phyloP scores from a whole-genome alignment of 139 green algal species.

The Diplosphaera chodatii region DNA sequence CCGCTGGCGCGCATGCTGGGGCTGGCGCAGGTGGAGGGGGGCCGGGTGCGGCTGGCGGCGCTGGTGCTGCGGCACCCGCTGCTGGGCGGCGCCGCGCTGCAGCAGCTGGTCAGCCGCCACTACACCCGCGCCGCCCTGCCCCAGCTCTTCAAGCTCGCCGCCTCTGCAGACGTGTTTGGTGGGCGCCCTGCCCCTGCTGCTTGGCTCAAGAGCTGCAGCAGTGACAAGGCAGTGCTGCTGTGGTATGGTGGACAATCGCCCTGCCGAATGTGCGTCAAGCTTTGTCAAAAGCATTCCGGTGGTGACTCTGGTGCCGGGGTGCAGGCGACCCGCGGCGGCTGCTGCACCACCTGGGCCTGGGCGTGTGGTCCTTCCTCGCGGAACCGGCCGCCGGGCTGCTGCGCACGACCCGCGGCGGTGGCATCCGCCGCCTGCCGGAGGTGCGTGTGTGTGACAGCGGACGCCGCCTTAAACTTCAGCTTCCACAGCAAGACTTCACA shows the following conservation, averaged over 20 bases:
- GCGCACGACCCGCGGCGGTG: conserved; percentile 21
- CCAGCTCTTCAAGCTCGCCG: conserved; percentile 54
- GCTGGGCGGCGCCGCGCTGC: conserved; percentile 45
- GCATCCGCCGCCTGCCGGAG: conserved; percentile 2
- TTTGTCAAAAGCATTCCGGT: neutral
- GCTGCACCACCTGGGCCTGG: conserved; percentile 44
- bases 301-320: neutral
- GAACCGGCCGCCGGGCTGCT: conserved; percentile 32
- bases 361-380: conserved; percentile 42
- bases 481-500: too few relatives aligned
- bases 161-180: conserved; percentile 36
- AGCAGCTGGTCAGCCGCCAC: conserved; percentile 50
- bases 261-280: neutral
- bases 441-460: too few relatives aligned
- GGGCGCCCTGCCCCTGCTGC: too few relatives aligned
- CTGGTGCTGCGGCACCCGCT: conserved; percentile 53
- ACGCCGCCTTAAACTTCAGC: too few relatives aligned
- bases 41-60: conserved; percentile 46
- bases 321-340: conserved; percentile 39
- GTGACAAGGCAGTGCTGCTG: too few relatives aligned
- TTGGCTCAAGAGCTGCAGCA: too few relatives aligned
- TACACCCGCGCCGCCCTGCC: conserved; percentile 53
- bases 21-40: conserved; percentile 70
- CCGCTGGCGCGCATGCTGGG: conserved; percentile 45
- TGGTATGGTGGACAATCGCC: too few relatives aligned